Evolutionary conservation across 148 eudicot genomes (phyloP).

Genomic region (Nyssa sinensis): DNA sequence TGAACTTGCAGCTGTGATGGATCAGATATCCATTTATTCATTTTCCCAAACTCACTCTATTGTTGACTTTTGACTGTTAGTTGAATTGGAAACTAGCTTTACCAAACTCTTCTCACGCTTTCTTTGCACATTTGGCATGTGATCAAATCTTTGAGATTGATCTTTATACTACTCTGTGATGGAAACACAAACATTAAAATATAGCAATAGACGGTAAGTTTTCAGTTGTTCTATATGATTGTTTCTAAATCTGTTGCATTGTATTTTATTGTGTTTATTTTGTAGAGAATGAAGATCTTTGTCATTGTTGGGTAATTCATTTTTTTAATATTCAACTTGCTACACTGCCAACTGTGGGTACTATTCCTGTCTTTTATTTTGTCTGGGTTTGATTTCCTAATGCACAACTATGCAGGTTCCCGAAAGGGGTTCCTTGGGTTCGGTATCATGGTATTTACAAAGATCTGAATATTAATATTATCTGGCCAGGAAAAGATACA

Average conservation of each 20-base stretch:
- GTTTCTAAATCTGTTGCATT: not conserved
- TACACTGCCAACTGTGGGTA: not conserved
- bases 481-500: constrained; percentile 91
- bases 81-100: not conserved
- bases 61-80: not conserved
- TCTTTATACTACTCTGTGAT: not conserved
- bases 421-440: constrained; percentile 94
- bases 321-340: not conserved
- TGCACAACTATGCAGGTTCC: constrained; percentile 54
- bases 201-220: not conserved
- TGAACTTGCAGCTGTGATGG: not conserved
- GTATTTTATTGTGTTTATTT: not conserved
- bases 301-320: not conserved
- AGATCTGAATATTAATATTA: constrained; percentile 64
- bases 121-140: not conserved
- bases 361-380: not conserved
- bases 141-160: not conserved
- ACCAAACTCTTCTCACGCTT: not conserved
- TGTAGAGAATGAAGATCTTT: not conserved
- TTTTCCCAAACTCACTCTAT: not conserved
- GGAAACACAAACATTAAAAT: not conserved
- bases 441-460: constrained; percentile 77
- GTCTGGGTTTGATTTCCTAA: not conserved
- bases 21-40: not conserved
- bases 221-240: not conserved